Percentiles rank a stretch among this genome's conserved stretches.
Conservation (phyloP, 176 grass and related monocot genomes). For the Triticum timopheevii region DNA sequence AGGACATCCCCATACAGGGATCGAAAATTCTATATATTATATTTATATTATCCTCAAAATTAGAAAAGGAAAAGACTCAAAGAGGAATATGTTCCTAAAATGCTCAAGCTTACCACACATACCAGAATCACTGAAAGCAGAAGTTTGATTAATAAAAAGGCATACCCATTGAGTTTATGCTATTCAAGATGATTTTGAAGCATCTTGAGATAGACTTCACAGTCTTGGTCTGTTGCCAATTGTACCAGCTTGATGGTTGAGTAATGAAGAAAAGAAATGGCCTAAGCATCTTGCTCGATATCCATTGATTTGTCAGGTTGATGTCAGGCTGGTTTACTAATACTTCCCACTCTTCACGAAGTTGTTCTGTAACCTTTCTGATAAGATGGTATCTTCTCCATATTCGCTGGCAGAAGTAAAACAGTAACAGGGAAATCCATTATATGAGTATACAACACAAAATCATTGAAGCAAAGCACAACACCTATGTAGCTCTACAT, state of each 20-base stretch:
- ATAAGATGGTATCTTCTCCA: slow-evolving; percentile 72
- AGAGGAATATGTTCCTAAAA: neutral
- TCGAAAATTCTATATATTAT: slow-evolving; percentile 16
- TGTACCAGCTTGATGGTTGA: slow-evolving; percentile 54
- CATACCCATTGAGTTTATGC: slow-evolving; percentile 76
- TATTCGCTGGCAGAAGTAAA: slow-evolving; percentile 51
- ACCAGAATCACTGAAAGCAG: slow-evolving; percentile 16
- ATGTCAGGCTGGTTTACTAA: slow-evolving; percentile 50
- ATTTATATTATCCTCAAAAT: neutral
- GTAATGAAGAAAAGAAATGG: slow-evolving; percentile 88
- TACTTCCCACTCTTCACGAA: slow-evolving; percentile 69
- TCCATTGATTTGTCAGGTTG: slow-evolving; percentile 57
- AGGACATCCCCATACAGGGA: neutral
- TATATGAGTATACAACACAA: neutral
- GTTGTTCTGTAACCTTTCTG: slow-evolving; percentile 56
- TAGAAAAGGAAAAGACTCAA: too few relatives aligned
- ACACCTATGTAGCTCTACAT: neutral
- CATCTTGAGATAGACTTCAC: slow-evolving; percentile 53
- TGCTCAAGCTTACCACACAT: slow-evolving; percentile 11
- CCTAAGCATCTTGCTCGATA: slow-evolving; percentile 77
- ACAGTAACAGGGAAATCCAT: neutral
- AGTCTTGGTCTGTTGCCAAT: slow-evolving; percentile 41
- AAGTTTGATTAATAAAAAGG: slow-evolving; percentile 4
- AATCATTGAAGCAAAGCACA: slow-evolving; percentile 15
- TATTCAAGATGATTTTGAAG: slow-evolving; percentile 84